Conservation (phyloP, 441 rosid species). For the Breynia disticha region DNA sequence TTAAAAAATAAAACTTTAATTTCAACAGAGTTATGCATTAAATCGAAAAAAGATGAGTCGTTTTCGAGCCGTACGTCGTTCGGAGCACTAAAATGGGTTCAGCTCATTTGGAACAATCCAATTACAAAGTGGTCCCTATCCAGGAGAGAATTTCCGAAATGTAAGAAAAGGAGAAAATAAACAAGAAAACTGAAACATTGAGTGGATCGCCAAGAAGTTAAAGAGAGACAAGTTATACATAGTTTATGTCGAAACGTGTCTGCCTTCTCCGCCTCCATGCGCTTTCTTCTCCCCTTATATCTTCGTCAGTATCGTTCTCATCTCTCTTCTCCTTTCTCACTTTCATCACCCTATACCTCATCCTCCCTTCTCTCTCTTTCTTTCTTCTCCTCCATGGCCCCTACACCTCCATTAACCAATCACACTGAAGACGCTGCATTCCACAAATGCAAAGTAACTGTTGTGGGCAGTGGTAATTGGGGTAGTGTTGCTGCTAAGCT, state of each 20-base stretch:
- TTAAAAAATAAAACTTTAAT: too few relatives aligned
- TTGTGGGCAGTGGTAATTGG: constrained; percentile 97
- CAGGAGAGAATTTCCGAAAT: too few relatives aligned
- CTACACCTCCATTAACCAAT: neutral
- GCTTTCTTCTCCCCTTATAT: constrained; percentile 23
- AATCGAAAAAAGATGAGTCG: too few relatives aligned
- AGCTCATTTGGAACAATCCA: too few relatives aligned
- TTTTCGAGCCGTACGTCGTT: too few relatives aligned
- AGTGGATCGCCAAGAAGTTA: constrained; percentile 37
- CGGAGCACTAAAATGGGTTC: too few relatives aligned
- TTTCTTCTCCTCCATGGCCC: constrained; percentile 18
- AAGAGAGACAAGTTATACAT: constrained; percentile 14
- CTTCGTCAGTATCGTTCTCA: constrained; percentile 12
- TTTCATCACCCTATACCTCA: constrained; percentile 15
- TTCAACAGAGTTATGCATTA: too few relatives aligned
- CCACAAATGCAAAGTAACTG: constrained; percentile 55
- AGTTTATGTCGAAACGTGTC: constrained; percentile 31
- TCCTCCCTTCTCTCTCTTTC: constrained; percentile 3
- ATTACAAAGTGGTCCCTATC: too few relatives aligned
- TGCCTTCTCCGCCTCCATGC: constrained; percentile 33
- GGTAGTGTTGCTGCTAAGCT: constrained; percentile 96
- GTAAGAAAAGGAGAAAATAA: neutral
- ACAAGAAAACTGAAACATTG: constrained; percentile 13
- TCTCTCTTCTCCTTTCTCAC: constrained; percentile 17
- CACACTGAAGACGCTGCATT: constrained; percentile 6